Conservation (phyloP, 2,329 filamentous ascomycete genomes). For the Blastomyces gilchristii region DNA sequence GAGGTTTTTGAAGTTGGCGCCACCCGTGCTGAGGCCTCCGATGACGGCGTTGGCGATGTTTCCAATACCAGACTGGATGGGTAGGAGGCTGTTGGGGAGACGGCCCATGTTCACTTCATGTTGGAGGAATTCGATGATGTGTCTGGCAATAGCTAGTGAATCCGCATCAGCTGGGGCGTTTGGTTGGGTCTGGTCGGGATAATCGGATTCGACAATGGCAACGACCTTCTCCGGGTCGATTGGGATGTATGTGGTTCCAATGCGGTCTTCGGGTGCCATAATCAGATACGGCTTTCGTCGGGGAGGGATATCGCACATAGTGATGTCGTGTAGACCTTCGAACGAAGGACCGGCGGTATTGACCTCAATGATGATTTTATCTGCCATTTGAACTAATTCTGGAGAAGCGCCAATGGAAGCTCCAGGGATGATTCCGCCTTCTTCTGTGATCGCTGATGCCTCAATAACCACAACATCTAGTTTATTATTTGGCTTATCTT, state of each 20-base stretch:
- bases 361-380: constrained; percentile 88
- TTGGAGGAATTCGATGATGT: constrained; percentile 77
- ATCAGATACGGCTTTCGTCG: constrained; percentile 74
- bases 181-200: constrained; percentile 63
- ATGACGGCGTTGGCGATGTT: constrained; percentile 91
- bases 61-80: constrained; percentile 78
- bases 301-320: constrained; percentile 75
- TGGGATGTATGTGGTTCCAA: constrained; percentile 71
- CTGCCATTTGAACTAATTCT: constrained; percentile 79
- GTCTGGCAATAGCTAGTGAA: constrained; percentile 61
- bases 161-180: constrained; percentile 66
- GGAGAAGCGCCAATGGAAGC: constrained; percentile 77
- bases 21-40: constrained; percentile 62
- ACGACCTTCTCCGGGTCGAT: constrained; percentile 77
- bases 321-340: constrained; percentile 83
- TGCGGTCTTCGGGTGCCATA: constrained; percentile 75
- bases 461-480: constrained; percentile 79
- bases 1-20: constrained; percentile 73
- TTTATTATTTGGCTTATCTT: constrained; percentile 61
- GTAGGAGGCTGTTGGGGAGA: constrained; percentile 64
- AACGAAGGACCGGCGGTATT: constrained; percentile 79
- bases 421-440: constrained; percentile 79
- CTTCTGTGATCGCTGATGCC: constrained; percentile 75
- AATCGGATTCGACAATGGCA: constrained; percentile 74
- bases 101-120: constrained; percentile 73